phyloP scores from a whole-genome alignment of 495 filamentous ascomycete genomes.

The Elaphomyces granulatus region DNA sequence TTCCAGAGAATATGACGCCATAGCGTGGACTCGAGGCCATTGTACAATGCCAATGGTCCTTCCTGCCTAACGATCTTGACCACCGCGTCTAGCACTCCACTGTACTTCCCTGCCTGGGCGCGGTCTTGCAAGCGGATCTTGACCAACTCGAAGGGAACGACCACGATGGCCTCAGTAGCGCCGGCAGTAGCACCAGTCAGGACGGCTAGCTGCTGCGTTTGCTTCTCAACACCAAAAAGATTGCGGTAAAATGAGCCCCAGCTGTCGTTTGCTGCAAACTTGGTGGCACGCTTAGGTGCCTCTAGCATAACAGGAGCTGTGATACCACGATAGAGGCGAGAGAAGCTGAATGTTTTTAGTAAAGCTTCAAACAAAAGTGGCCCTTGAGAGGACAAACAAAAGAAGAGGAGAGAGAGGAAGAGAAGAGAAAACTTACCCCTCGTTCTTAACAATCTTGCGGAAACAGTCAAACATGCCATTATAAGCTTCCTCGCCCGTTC shows the following conservation, averaged over 20 bases:
- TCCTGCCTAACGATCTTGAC: slow-evolving; percentile 71
- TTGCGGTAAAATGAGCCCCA: slow-evolving; percentile 89
- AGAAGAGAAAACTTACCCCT: slow-evolving; percentile 50
- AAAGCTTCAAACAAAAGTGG: neutral
- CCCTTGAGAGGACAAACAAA: slow-evolving; percentile 3
- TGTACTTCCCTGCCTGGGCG: slow-evolving; percentile 88
- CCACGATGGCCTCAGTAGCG: slow-evolving; percentile 90
- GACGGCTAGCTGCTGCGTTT: slow-evolving; percentile 78
- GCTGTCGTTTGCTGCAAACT: slow-evolving; percentile 96
- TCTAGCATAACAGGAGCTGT: slow-evolving; percentile 96
- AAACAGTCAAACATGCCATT: slow-evolving; percentile 98
- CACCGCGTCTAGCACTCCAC: slow-evolving; percentile 82
- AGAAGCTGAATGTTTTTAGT: slow-evolving; percentile 41
- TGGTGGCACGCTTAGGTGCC: slow-evolving; percentile 94
- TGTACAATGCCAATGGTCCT: slow-evolving; percentile 81
- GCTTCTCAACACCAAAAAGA: slow-evolving; percentile 66
- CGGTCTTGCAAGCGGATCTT: slow-evolving; percentile 96
- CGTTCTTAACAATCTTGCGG: slow-evolving; percentile 83
- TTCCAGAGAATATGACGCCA: slow-evolving; percentile 99
- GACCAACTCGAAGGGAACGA: slow-evolving; percentile 87
- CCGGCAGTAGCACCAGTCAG: slow-evolving; percentile 90
- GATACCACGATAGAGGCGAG: slow-evolving; percentile 89
- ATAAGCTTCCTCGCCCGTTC: slow-evolving; percentile 62
- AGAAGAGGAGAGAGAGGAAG: neutral
- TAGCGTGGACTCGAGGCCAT: slow-evolving; percentile 87